Evolutionary conservation across 2,329 filamentous ascomycete genomes (phyloP), one percentile per base, ranked within the genome.

Genomic region (Ceratocystis papillata): DNA sequence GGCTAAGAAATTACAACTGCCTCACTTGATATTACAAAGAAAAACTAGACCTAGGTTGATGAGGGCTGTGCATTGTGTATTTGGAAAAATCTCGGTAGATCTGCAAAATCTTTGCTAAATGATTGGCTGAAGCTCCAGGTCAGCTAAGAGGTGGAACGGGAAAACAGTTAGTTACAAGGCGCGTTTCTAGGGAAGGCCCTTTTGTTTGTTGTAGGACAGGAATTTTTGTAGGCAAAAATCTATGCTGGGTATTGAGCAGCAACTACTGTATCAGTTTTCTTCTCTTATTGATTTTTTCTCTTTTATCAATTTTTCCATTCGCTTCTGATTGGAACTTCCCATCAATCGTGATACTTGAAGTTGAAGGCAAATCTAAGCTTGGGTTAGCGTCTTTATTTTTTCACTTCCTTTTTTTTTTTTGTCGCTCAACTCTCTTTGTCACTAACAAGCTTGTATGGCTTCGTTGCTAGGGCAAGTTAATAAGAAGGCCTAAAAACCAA

Each of bases 181-280:
- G 55, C 55, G 55, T 59, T 59, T 59, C 28, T 15, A 33, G 17
- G 55, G 55, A 30, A 33, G 55, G 55, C 55, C 4, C 17, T n/a
- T 59, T 37, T 59, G 55, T 59, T 59, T 59, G 55, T 62, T 62
- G 60, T 46, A 62, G 30, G 25, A 62, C 44, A 46, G 22, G 22
- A 62, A 22, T 30, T 62, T 62, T 62, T 41, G 12, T 22, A 17
- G 33, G 30, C 44, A 30, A 46, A 62, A 62, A 48, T 30, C 22
- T 53, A 15, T 25, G 20, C 10, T 28, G 22, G 25, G 48, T 22
- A 50, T 20, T 25, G 25, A 37, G 15, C 28, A 6, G 55, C 55
- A 48, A 62, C 22, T 46, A 45, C 60, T 62, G 25, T 4, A 59
- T 62, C 7, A 5, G 30, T 17, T 62, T 61, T 62, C 25, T 17